phyloP scores from a whole-genome alignment of 805 yeast species.

The Yarrowia sp. region DNA sequence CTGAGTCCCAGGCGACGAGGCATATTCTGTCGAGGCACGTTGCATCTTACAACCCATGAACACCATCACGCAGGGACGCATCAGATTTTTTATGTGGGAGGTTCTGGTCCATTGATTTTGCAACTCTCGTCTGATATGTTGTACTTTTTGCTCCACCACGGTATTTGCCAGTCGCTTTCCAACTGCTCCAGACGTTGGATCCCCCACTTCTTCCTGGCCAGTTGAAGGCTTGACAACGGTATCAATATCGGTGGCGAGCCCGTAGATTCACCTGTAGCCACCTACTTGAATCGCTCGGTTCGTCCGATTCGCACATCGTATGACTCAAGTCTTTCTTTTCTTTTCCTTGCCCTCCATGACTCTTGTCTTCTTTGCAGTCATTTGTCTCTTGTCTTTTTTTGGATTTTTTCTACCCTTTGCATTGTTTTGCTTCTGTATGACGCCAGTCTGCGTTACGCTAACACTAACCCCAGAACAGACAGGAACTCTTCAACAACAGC shows the following conservation, averaged over 20 bases:
- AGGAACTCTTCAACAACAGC: background rate
- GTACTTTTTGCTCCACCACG: background rate
- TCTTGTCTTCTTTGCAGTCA: too few species aligned
- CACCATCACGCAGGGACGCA: background rate
- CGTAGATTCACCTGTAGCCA: slow-evolving; percentile 11
- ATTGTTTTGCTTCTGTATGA: background rate
- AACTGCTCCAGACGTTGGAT: background rate
- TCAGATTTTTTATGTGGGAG: background rate
- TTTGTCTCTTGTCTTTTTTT: background rate
- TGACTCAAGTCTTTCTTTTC: background rate
- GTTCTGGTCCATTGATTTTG: background rate
- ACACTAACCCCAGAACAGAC: background rate
- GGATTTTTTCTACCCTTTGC: background rate
- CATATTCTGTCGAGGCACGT: background rate
- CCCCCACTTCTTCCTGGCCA: background rate
- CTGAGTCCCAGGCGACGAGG: slow-evolving; percentile 5
- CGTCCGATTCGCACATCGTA: background rate
- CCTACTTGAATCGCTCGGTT: background rate
- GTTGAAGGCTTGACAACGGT: background rate
- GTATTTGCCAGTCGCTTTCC: background rate
- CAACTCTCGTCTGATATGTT: slow-evolving; percentile 6
- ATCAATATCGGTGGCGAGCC: background rate
- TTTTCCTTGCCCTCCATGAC: background rate
- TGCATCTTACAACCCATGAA: background rate
- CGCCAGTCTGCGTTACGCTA: slow-evolving; percentile 10